Evolutionary conservation across 495 filamentous ascomycete genomes (phyloP).

Genomic region (Podospora sp.): DNA sequence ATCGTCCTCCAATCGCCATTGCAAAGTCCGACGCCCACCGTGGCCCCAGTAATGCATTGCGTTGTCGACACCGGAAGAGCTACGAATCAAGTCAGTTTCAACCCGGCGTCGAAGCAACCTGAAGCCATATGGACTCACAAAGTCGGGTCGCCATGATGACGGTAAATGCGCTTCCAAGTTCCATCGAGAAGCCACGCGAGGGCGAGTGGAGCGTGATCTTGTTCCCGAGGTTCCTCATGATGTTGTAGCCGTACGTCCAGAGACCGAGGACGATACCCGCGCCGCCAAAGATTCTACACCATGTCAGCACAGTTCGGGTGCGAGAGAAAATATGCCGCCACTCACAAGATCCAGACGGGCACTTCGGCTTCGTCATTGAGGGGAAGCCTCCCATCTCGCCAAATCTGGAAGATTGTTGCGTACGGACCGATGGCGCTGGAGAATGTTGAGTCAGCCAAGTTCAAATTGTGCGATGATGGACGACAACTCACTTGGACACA

Average conservation of each 20-base stretch:
- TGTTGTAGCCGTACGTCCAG: constrained; percentile 68
- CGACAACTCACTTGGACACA: constrained; percentile 57
- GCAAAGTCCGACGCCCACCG: constrained; percentile 65
- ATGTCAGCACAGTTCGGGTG: neutral
- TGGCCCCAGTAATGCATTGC: constrained; percentile 64
- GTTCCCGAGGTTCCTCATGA: constrained; percentile 67
- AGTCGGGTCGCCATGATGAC: constrained; percentile 62
- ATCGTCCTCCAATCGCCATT: constrained; percentile 59
- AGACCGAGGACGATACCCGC: constrained; percentile 60
- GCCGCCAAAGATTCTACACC: constrained; percentile 52
- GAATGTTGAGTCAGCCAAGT: neutral
- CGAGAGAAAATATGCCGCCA: neutral
- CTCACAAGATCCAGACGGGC: constrained; percentile 60
- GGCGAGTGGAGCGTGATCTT: constrained; percentile 66
- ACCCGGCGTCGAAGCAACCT: neutral
- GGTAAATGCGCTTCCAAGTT: constrained; percentile 65
- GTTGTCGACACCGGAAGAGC: constrained; percentile 61
- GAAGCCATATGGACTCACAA: constrained; percentile 24
- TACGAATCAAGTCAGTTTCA: constrained; percentile 9
- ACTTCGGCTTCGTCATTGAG: constrained; percentile 57
- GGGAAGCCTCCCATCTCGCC: constrained; percentile 50
- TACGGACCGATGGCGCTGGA: constrained; percentile 66
- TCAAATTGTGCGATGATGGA: neutral
- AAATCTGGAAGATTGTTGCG: constrained; percentile 68
- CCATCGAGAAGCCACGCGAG: constrained; percentile 64